These are phyloP conservation scores for Canavalia ensiformis DNA, from an alignment of 306 rosid genomes.

Conservation along the genomic window DNA sequence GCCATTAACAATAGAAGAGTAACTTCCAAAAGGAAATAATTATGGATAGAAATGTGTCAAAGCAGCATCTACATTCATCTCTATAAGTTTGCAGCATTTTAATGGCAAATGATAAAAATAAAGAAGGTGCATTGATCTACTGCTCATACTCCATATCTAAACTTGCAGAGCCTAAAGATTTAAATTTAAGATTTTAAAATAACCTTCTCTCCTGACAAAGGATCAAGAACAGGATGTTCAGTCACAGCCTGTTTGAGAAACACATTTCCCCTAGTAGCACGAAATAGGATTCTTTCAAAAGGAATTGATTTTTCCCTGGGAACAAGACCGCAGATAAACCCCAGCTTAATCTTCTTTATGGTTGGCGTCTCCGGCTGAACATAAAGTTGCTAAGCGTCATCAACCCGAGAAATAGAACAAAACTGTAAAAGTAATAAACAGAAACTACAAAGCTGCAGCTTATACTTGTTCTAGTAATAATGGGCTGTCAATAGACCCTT, in stretches of 20 bases:
- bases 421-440: background rate
- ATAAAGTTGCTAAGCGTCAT: conserved; percentile 41
- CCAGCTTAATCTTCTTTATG: conserved; percentile 73
- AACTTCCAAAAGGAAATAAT: conserved; percentile 8
- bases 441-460: conserved; percentile 20
- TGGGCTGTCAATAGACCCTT: conserved; percentile 80
- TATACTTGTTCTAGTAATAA: conserved; percentile 74
- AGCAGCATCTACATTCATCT: conserved; percentile 9
- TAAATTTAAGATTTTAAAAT: conserved; percentile 35
- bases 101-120: conserved; percentile 22
- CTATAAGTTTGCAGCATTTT: background rate
- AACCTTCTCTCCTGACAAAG: conserved; percentile 84
- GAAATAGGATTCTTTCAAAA: conserved; percentile 81
- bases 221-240: conserved; percentile 76
- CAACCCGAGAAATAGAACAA: conserved; percentile 32
- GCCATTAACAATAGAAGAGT: conserved; percentile 19
- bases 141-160: conserved; percentile 14
- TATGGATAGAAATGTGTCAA: conserved; percentile 14
- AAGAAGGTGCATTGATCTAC: conserved; percentile 2
- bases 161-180: conserved; percentile 35
- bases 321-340: conserved; percentile 83
- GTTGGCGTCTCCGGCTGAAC: conserved; percentile 64
- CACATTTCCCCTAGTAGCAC: conserved; percentile 90
- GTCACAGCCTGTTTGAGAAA: conserved; percentile 74
- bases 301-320: conserved; percentile 73